These are phyloP conservation scores for Paramecium bursaria DNA, from an alignment of 73 alveolate species.

Conservation along the genomic window DNA sequence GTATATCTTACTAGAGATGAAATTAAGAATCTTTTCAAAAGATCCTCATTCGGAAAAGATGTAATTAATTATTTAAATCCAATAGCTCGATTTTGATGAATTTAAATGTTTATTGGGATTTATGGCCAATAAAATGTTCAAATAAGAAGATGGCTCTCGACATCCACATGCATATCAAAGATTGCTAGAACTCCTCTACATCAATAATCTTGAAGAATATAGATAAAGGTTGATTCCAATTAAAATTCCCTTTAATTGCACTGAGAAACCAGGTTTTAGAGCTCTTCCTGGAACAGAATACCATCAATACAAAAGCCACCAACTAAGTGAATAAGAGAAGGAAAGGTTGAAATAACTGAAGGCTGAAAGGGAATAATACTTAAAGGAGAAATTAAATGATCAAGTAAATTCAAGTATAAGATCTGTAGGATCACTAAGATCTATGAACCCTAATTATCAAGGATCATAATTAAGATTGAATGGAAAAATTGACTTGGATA, in stretches of 20 bases:
- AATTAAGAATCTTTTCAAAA: slow-evolving; percentile 33
- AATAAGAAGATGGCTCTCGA: slow-evolving; percentile 26
- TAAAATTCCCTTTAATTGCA: slow-evolving; percentile 58
- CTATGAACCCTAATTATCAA: not conserved
- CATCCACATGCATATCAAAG: slow-evolving; percentile 59
- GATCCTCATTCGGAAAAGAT: slow-evolving; percentile 54
- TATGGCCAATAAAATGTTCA: slow-evolving; percentile 55
- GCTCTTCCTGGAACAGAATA: slow-evolving; percentile 30
- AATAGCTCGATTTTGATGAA: slow-evolving; percentile 58
- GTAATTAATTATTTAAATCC: not conserved
- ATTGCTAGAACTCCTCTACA: not conserved
- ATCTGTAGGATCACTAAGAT: slow-evolving; percentile 23
- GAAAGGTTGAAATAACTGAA: not conserved
- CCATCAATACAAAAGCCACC: slow-evolving; percentile 27
- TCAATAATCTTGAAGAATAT: slow-evolving; percentile 49
- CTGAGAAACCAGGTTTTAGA: slow-evolving; percentile 46
- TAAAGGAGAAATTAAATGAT: slow-evolving; percentile 39
- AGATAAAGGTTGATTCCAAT: slow-evolving; percentile 41
- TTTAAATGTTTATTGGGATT: slow-evolving; percentile 54
- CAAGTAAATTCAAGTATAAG: slow-evolving; percentile 29
- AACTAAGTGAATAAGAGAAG: slow-evolving; percentile 20
- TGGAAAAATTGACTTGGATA: slow-evolving; percentile 59
- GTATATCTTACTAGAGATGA: slow-evolving; percentile 27
- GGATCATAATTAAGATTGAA: slow-evolving; percentile 37
- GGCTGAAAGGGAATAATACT: slow-evolving; percentile 4